Base-by-base conservation (phyloP, 257 asterid genomes). In the Lantana camara region DNA sequence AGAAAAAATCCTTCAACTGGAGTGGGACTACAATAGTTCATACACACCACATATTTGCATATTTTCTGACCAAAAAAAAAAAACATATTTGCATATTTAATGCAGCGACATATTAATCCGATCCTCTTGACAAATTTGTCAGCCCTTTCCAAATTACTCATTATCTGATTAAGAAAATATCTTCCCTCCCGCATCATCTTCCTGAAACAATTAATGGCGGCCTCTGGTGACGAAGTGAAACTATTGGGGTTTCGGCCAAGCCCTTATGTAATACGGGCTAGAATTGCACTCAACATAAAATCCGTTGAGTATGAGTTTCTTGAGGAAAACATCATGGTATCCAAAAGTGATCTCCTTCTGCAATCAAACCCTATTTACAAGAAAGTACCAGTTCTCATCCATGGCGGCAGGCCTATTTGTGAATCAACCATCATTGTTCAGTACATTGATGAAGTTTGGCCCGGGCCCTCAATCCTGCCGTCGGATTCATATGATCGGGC, bases 401-500 rank as follows among this genome's bases (percentile, higher is more conserved):
- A 75, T 49, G 68, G 34, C 16, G 67, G 59, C 7, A 68, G 37
- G 14, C 75, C 79, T 3, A 44, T 76, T 19, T 76, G 75, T 19
- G 80, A 76, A 53, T 80, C 80, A 1, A 52, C 72, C 29, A 3
- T 68, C 62, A 76, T 69, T 19, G 66, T 80, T 50, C 62, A 76
- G 20, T 85, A 85, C 17, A 72, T 76, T 1, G 85, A 69, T 24
- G 82, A 82, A 45, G 61, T 45, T 9, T 85, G 83, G 84, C 17
- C 54, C 22, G 75, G 74, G 16, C 79, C 71, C 9, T 55, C 82
- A 11, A 68, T 84, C 27, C 78, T 84, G 40, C 84, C 84, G 16
- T 67, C 71, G 0, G 78, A 81, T 66, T 76, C 80, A 1, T 58
- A 79, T 61, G 85, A 67, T 29, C 81, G 85, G 0, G 77, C 91